Percentiles rank a stretch among this genome's conserved stretches.
Conservation (phyloP, 1,284 basidiomycete genomes). For the Cystobasidium sp. region DNA sequence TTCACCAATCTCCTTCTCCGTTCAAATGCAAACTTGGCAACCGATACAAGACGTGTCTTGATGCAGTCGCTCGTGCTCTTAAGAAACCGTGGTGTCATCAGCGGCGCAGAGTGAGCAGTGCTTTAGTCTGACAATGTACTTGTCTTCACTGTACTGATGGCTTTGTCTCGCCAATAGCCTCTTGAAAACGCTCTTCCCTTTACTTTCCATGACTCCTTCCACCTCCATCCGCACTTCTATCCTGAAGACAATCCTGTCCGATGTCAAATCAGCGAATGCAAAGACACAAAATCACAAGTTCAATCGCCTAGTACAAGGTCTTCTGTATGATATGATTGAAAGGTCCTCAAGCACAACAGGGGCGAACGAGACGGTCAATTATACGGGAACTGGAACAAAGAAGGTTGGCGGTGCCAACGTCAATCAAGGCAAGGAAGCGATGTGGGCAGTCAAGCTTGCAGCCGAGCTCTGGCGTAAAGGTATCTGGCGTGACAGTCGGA, state of each 20-base stretch:
- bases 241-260: conserved; percentile 92
- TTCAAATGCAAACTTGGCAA: conserved; percentile 71
- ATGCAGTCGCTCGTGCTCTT: conserved; percentile 91
- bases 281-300: conserved; percentile 92
- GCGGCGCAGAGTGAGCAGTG: conserved; percentile 79
- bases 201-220: conserved; percentile 87
- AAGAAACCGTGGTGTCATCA: conserved; percentile 87
- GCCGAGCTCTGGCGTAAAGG: conserved; percentile 94
- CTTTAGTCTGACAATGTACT: not conserved
- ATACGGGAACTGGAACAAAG: conserved; percentile 44
- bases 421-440: conserved; percentile 77
- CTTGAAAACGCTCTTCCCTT: conserved; percentile 86
- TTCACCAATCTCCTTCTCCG: conserved; percentile 73
- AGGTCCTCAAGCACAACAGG: conserved; percentile 56
- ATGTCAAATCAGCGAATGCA: conserved; percentile 88
- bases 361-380: conserved; percentile 24
- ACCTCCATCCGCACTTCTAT: conserved; percentile 81
- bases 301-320: conserved; percentile 92
- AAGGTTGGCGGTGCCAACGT: conserved; percentile 58
- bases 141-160: not conserved
- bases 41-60: conserved; percentile 78
- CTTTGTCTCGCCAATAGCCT: conserved; percentile 64
- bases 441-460: conserved; percentile 96
- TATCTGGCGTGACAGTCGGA: conserved; percentile 90
- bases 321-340: conserved; percentile 96